phyloP scores from a whole-genome alignment of 768 basidiomycete species.

The Arthromyces matolae region DNA sequence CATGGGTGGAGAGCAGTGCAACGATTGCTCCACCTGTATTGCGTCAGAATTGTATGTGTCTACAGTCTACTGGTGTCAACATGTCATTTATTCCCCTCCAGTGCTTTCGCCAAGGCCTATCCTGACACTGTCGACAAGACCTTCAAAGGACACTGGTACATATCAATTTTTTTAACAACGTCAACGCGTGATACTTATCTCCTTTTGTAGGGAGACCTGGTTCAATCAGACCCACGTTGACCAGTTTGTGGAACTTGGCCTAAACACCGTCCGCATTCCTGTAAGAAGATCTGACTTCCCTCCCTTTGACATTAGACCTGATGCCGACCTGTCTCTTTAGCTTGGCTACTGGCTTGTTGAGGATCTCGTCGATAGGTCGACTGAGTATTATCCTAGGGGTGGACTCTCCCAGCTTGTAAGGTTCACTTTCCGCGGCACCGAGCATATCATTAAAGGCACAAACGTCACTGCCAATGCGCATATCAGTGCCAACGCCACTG shows the following conservation, averaged over 20 bases:
- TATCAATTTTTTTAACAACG: neutral
- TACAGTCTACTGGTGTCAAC: neutral
- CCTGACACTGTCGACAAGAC: slow-evolving; percentile 53
- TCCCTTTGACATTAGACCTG: no score
- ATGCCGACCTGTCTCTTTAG: slow-evolving; percentile 29
- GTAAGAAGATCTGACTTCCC: slow-evolving; percentile 33
- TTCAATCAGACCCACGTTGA: slow-evolving; percentile 63
- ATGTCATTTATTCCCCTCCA: slow-evolving; percentile 22
- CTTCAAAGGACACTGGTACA: slow-evolving; percentile 66
- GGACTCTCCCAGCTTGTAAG: slow-evolving; percentile 63
- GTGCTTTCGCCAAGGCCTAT: slow-evolving; percentile 57
- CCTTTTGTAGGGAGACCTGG: slow-evolving; percentile 55
- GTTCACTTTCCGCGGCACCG: no score
- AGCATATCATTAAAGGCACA: no score
- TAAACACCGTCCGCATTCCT: slow-evolving; percentile 77
- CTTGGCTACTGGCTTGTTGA: slow-evolving; percentile 85
- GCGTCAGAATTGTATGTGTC: slow-evolving; percentile 58
- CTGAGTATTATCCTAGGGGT: slow-evolving; percentile 66
- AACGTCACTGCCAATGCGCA: neutral
- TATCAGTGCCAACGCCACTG: slow-evolving; percentile 23
- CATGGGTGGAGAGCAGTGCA: slow-evolving; percentile 70
- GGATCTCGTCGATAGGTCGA: slow-evolving; percentile 54
- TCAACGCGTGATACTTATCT: neutral
- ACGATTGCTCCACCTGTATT: slow-evolving; percentile 61
- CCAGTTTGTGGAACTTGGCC: slow-evolving; percentile 46